Conservation (phyloP, 2,329 filamentous ascomycete genomes). For the Rhexocercosporidium sp. region DNA sequence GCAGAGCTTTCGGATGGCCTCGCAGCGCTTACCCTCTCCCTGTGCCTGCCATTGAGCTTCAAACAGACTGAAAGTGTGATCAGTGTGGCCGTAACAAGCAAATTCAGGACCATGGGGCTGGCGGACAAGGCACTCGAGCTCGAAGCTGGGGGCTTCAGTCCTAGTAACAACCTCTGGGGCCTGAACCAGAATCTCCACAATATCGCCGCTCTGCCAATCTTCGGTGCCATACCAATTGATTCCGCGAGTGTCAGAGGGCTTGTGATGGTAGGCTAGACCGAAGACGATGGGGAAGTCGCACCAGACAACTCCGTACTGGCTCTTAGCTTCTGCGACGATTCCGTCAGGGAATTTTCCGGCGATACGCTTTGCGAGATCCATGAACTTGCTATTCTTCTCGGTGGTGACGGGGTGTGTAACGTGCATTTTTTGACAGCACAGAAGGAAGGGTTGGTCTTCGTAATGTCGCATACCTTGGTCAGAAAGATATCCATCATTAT, state of each 20-base stretch:
- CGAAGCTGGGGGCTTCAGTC: not conserved
- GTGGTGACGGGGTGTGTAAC: not conserved
- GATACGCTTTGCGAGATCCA: not conserved
- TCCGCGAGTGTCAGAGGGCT: not conserved
- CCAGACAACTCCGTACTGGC: conserved; percentile 6
- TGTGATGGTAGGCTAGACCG: not conserved
- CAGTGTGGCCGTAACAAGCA: not conserved
- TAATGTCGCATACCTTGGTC: not conserved
- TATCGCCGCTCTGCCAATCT: not conserved
- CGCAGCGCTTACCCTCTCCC: not conserved
- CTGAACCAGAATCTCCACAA: not conserved
- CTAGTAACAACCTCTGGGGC: not conserved
- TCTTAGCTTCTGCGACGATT: not conserved
- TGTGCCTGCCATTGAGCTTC: conserved; percentile 3
- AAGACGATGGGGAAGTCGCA: conserved; percentile 5
- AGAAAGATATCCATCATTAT: not conserved
- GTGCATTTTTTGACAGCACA: not conserved
- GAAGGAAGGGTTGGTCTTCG: conserved; percentile 6
- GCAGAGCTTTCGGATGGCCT: not conserved
- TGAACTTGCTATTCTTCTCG: not conserved
- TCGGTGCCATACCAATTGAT: not conserved
- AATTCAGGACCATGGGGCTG: not conserved
- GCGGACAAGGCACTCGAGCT: conserved; percentile 1
- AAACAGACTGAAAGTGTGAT: not conserved
- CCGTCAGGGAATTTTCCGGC: not conserved